A percentile compares a stretch with the other conserved stretches of the same genome.
These are phyloP conservation scores for Zarea fungicola DNA, from an alignment of 2,329 filamentous ascomycete genomes.

Conservation along the genomic window DNA sequence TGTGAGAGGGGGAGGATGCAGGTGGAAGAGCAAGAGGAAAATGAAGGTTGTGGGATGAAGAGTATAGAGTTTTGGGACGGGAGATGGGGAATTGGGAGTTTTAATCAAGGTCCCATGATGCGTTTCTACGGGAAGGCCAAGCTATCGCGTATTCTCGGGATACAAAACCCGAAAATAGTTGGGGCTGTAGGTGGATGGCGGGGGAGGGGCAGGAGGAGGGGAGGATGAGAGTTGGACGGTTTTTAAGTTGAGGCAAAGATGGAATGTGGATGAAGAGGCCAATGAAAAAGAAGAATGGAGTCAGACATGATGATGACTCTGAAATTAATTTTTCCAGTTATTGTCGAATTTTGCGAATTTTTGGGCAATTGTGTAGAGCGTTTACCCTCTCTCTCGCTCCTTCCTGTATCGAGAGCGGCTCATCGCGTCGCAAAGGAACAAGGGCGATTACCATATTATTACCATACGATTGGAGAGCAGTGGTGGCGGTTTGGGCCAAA, in stretches of 20 bases:
- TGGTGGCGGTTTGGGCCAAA: neutral
- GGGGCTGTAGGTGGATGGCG: conserved; percentile 7
- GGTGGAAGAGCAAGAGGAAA: conserved; percentile 13
- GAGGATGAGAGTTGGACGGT: neutral
- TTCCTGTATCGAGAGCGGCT: too few species aligned
- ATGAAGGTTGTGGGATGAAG: conserved; percentile 11
- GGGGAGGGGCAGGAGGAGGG: conserved; percentile 10
- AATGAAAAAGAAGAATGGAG: too few species aligned
- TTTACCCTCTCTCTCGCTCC: too few species aligned
- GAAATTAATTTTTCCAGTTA: neutral
- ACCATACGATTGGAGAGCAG: conserved; percentile 7
- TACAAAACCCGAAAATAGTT: conserved; percentile 13
- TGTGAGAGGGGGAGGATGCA: conserved; percentile 9
- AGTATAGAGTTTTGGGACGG: neutral
- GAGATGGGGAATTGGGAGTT: conserved; percentile 9
- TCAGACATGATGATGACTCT: neutral
- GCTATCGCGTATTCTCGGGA: conserved; percentile 12
- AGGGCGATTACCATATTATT: conserved; percentile 13
- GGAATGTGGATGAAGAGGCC: neutral
- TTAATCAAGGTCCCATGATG: conserved; percentile 13
- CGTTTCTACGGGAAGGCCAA: neutral
- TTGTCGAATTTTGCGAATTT: neutral
- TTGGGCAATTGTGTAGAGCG: neutral
- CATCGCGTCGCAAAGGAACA: neutral
- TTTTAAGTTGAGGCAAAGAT: neutral